Base-by-base conservation (phyloP, 306 rosid species). In the Oemleria cerasiformis region DNA sequence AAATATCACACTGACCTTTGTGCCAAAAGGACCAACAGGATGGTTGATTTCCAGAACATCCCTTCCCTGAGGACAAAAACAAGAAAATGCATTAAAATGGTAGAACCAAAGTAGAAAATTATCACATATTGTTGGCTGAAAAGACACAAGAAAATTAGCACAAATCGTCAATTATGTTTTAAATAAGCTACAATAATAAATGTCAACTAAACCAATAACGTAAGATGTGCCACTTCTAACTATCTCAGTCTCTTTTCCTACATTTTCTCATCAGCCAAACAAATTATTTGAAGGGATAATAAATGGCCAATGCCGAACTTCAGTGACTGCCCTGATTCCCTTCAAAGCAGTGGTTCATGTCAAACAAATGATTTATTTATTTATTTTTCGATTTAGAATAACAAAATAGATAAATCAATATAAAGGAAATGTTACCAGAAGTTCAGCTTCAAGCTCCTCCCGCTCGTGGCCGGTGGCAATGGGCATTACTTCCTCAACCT, bases 381-480 rank as follows among this genome's bases (percentile, higher is more conserved):
- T 30, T 30, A 30, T 30, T 30, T 30, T 30, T 30, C 36, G 36
- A 30, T 30, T 30, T 30, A 30, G 36, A 30, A 30, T 30, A 30
- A 30, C 36, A 30, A 30, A 30, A 7, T 43, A 8, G 8, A 0
- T 0, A 48, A 59, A 53, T 4, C 11, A 1, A 34, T 14, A 20
- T 3, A 58, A 15, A 14, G 21, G 6, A 34, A 65, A 5, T 0
- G 12, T 67, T n/a, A 92, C 97, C 92, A 87, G 73, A 70, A 85
- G 84, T 21, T 88, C 83, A 66, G 99, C 96, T 63, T 84, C 88
- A 78, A 89, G 80, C 88, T 95, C 97, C 85, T 95, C 96, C 4
- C 88, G 97, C 85, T 95, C 97, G 78, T 91, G 96, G 7, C 97
- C 97, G 15, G 99, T 94, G 39, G 96, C 99, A 65, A 94, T 91